Conservation (phyloP, 208 protist genomes). For the Phytomonas sp. region DNA sequence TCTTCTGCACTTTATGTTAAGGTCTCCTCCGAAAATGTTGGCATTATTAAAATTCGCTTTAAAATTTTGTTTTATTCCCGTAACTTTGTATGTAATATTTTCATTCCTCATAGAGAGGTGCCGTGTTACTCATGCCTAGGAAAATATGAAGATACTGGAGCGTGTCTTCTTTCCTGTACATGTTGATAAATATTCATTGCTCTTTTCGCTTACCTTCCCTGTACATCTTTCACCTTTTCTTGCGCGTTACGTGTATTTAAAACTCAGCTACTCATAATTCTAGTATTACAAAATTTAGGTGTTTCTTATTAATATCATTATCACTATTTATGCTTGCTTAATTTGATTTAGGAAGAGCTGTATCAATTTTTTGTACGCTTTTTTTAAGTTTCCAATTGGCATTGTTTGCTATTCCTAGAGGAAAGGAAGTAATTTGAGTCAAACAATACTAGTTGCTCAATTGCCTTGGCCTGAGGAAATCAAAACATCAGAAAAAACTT, state of each 20-base stretch:
- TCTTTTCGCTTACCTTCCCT: slow-evolving; percentile 8
- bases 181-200: slow-evolving; percentile 12
- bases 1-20: slow-evolving; percentile 16
- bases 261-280: background rate
- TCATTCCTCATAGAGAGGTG: background rate
- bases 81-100: slow-evolving; percentile 3
- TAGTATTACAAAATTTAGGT: background rate
- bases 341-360: slow-evolving; percentile 7
- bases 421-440: background rate
- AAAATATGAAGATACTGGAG: background rate
- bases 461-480: background rate
- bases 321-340: slow-evolving; percentile 9
- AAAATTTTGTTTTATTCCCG: background rate
- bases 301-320: slow-evolving; percentile 1
- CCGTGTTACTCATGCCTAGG: background rate
- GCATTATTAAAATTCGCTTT: background rate
- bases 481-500: background rate
- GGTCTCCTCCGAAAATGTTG: background rate
- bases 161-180: background rate
- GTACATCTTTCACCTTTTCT: background rate
- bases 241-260: background rate
- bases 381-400: slow-evolving; percentile 10
- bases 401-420: background rate
- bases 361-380: slow-evolving; percentile 11
- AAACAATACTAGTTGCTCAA: background rate